Percentiles rank a stretch among this genome's conserved stretches.
Conservation (phyloP, 2,329 filamentous ascomycete genomes). For the Cladosporium oxysporum region DNA sequence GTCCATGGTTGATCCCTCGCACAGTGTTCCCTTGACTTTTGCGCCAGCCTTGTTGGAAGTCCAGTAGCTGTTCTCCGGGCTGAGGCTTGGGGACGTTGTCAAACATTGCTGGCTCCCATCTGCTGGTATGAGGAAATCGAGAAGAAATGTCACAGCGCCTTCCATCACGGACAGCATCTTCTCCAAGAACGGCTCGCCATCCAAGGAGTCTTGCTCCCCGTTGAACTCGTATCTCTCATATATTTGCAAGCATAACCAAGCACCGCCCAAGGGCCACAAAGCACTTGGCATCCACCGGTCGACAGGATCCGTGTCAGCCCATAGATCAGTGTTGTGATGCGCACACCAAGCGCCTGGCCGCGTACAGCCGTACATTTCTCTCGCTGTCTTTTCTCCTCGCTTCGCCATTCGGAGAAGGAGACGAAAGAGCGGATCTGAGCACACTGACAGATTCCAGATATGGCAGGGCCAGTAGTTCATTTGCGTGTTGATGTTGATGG, state of each 20-base stretch:
- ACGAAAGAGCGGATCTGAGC: conserved; percentile 45
- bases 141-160: not conserved
- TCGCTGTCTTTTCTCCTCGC: not conserved
- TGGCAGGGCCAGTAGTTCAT: conserved; percentile 55
- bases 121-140: not conserved
- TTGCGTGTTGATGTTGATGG: conserved; percentile 55
- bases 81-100: not conserved
- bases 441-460: conserved; percentile 36
- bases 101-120: not conserved
- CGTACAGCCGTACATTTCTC: not conserved
- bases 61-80: not conserved
- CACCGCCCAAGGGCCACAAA: conserved; percentile 34
- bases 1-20: not conserved
- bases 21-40: not conserved
- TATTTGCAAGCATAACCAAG: conserved; percentile 32
- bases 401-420: conserved; percentile 30
- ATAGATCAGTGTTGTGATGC: conserved; percentile 36
- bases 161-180: not conserved
- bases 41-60: not conserved
- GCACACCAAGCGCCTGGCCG: conserved; percentile 31
- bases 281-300: conserved; percentile 32
- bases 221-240: not conserved
- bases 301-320: conserved; percentile 31
- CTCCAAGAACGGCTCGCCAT: not conserved
- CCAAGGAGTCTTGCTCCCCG: not conserved